Percentiles rank a stretch among this genome's conserved stretches.
These are phyloP conservation scores for Casuarina glauca DNA, from an alignment of 306 rosid species.

Conservation along the genomic window DNA sequence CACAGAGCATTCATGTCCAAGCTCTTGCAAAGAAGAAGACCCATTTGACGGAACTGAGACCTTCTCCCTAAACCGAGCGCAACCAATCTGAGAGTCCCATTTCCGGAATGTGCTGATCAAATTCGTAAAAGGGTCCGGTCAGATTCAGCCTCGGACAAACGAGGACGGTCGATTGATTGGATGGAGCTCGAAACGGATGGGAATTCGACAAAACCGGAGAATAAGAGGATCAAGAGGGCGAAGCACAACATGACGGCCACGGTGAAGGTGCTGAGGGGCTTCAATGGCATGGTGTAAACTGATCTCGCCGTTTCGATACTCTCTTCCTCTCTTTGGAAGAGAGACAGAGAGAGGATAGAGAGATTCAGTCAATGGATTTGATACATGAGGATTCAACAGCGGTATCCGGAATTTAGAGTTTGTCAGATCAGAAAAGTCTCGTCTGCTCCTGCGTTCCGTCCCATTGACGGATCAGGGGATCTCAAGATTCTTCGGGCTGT, in stretches of 20 bases:
- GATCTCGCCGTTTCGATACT: background rate
- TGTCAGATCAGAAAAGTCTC: background rate
- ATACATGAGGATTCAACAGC: background rate
- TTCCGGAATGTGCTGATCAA: slow-evolving; percentile 59
- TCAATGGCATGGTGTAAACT: slow-evolving; percentile 48
- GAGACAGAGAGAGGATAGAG: slow-evolving; percentile 17
- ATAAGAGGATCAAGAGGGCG: slow-evolving; percentile 58
- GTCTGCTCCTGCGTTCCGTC: background rate
- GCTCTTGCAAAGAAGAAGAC: slow-evolving; percentile 58
- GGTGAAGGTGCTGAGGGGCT: slow-evolving; percentile 51
- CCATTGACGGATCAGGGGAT: background rate
- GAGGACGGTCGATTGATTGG: slow-evolving; percentile 25
- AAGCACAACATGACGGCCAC: slow-evolving; percentile 49
- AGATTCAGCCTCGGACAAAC: slow-evolving; percentile 6
- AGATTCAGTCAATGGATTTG: slow-evolving; percentile 5
- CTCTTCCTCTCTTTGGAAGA: slow-evolving; percentile 14
- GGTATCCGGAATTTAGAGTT: background rate
- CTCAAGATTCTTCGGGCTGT: background rate
- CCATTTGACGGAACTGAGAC: slow-evolving; percentile 33
- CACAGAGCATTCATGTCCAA: slow-evolving; percentile 40
- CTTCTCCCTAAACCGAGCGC: slow-evolving; percentile 54
- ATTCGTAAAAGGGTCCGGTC: slow-evolving; percentile 54
- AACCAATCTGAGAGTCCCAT: slow-evolving; percentile 84
- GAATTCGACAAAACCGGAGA: slow-evolving; percentile 62
- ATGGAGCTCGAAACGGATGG: slow-evolving; percentile 51